phyloP scores from a whole-genome alignment of 2,329 filamentous ascomycete species.

The Penicillium thymicola region DNA sequence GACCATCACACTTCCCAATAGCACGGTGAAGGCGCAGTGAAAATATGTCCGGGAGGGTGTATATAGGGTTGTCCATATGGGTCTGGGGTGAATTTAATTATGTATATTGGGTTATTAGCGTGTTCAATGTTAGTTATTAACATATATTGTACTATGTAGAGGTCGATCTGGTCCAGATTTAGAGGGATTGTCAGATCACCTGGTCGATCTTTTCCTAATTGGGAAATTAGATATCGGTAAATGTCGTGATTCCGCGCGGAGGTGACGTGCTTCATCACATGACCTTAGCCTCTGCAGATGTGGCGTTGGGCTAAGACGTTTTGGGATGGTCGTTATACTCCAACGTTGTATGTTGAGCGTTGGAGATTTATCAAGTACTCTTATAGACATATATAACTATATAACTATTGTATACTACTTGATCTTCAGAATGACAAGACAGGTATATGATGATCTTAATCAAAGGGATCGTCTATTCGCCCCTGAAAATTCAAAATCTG shows the following conservation, averaged over 20 bases:
- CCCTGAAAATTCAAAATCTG: constrained; percentile 18
- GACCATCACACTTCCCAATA: constrained; percentile 33
- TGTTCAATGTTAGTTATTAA: not conserved
- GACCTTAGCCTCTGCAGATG: constrained; percentile 2
- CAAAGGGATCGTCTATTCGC: constrained; percentile 4
- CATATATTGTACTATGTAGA: not conserved
- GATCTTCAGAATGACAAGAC: not conserved
- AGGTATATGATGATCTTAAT: not conserved
- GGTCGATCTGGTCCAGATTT: not conserved
- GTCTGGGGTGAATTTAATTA: not conserved
- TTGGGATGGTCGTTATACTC: not conserved
- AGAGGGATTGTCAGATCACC: not conserved
- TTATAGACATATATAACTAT: no score
- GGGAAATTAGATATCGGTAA: not conserved
- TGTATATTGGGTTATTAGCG: not conserved
- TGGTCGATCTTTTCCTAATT: constrained; percentile 5
- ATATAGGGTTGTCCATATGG: not conserved
- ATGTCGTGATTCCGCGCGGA: constrained; percentile 24
- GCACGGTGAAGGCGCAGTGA: constrained; percentile 20
- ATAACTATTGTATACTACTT: no score
- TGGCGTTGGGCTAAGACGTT: constrained; percentile 1
- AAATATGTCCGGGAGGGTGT: not conserved
- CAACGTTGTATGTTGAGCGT: no score
- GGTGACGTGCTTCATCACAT: constrained; percentile 26
- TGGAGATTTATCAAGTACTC: no score